Base-by-base conservation (phyloP, 345 rosid species). In the Mercurialis annua region DNA sequence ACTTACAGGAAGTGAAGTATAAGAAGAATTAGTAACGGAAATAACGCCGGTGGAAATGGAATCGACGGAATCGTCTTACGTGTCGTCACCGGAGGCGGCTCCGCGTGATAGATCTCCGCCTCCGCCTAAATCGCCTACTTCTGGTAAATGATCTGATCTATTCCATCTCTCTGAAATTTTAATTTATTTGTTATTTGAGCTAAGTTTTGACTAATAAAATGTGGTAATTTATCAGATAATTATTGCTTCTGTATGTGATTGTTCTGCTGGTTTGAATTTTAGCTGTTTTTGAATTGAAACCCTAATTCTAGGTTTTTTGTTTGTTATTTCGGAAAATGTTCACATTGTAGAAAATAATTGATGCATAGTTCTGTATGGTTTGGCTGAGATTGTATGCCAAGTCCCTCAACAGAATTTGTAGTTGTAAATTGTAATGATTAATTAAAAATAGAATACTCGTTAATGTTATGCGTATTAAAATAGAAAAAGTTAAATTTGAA, bases 51-150 rank as follows among this genome's bases (percentile, higher is more conserved):
- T 40, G 62, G 62, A 71, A 79, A 93, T 94, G 99, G 99, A 91
- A 73, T 86, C 96, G 52, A 91, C 90, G 36, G 99, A 89, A 77
- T 85, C 93, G 49, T 91, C 92, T 56, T 86, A 85, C 72, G 78
- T 85, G 38, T 86, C 89, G 46, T 87, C 92, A 18, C 95, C 97
- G 46, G 98, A 90, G 86, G 86, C 78, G 49, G 81, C 67, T 52
- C 82, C 67, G 62, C 77, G 81, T 51, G 76, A 83, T 73, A 77
- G 92, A 81, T 83, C 98, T 70, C 85, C 87, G 11, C 88, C 87
- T 48, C 88, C 71, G 77, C 88, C 85, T 8, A 80, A 84, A 70
- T 83, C 96, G 26, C 92, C 92, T 1, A 71, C 81, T 74, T 76
- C 88, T 64, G 99, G 99, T 91, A 70, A 7, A 14, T 61, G 57